Percentiles rank a stretch among this genome's conserved stretches.
Conservation (phyloP, 1,284 basidiomycete species). For the Ceratobasidium sp. region DNA sequence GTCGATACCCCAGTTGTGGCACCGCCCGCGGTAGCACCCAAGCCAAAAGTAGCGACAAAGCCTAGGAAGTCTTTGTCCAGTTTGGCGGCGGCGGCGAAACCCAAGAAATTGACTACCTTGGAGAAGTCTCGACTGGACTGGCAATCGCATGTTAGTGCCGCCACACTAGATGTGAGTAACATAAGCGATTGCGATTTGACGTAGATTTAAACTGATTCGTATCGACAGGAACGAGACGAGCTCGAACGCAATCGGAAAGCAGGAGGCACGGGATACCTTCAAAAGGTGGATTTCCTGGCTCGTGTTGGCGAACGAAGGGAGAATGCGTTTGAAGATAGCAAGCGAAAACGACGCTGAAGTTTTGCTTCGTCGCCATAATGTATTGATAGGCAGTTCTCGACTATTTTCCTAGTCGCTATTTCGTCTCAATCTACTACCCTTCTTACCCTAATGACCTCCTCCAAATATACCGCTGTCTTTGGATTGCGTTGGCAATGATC, state of each 20-base stretch:
- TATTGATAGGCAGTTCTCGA: neutral
- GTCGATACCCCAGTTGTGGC: neutral
- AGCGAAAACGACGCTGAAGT: conserved; percentile 39
- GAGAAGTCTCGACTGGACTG: conserved; percentile 88
- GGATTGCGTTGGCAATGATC: too few species aligned
- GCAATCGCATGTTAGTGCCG: conserved; percentile 66
- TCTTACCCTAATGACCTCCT: too few species aligned
- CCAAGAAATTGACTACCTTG: conserved; percentile 79
- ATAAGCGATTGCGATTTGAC: neutral
- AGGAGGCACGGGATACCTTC: conserved; percentile 76
- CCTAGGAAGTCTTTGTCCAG: conserved; percentile 28
- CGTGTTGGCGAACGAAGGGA: conserved; percentile 77
- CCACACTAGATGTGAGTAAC: conserved; percentile 53
- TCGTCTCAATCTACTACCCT: too few species aligned
- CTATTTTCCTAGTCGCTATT: too few species aligned
- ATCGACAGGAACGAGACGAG: conserved; percentile 66
- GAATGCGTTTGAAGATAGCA: conserved; percentile 65
- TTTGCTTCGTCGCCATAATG: neutral
- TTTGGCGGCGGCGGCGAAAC: conserved; percentile 54
- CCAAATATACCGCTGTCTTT: too few species aligned
- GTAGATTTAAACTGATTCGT: neutral
- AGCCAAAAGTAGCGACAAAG: conserved; percentile 6
- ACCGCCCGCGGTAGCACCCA: neutral
- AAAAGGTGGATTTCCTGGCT: conserved; percentile 81
- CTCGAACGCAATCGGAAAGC: conserved; percentile 72